A percentile compares a stretch with the other conserved stretches of the same genome.
Conservation (phyloP, 768 basidiomycete genomes). For the Antrodiella citrinella region DNA sequence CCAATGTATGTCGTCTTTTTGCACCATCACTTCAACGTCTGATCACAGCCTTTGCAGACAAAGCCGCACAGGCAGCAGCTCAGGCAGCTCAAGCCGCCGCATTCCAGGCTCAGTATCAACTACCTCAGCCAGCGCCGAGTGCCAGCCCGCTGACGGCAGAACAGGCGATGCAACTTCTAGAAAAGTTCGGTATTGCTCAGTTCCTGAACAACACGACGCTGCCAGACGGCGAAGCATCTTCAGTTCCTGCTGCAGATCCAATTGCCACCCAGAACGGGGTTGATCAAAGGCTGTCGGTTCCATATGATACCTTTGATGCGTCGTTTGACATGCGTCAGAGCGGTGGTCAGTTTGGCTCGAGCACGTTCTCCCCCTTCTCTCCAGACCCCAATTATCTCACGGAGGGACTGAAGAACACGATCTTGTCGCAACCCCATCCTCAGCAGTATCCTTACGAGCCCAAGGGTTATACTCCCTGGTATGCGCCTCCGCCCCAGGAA, state of each 20-base stretch:
- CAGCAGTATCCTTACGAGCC: neutral
- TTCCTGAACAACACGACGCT: slow-evolving; percentile 16
- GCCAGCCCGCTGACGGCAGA: slow-evolving; percentile 19
- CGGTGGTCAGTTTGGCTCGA: slow-evolving; percentile 11
- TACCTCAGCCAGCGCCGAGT: slow-evolving; percentile 11
- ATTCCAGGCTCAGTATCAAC: slow-evolving; percentile 35
- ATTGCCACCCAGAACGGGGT: neutral
- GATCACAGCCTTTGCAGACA: slow-evolving; percentile 41
- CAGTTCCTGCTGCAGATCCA: slow-evolving; percentile 1
- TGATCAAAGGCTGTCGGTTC: slow-evolving; percentile 1
- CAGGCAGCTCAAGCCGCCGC: slow-evolving; percentile 70
- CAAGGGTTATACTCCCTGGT: slow-evolving; percentile 44
- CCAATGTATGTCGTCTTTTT: slow-evolving; percentile 55
- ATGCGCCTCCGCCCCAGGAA: slow-evolving; percentile 35
- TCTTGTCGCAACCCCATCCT: slow-evolving; percentile 23
- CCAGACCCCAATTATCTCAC: slow-evolving; percentile 54
- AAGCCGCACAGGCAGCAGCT: slow-evolving; percentile 85
- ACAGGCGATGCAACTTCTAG: slow-evolving; percentile 26
- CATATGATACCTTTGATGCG: slow-evolving; percentile 5
- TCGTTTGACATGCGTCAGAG: slow-evolving; percentile 9
- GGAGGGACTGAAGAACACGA: slow-evolving; percentile 23
- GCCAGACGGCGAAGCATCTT: slow-evolving; percentile 8
- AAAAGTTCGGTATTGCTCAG: slow-evolving; percentile 23
- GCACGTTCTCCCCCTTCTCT: slow-evolving; percentile 67
- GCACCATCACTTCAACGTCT: neutral